Evolutionary conservation across 2,329 filamentous ascomycete species (phyloP).

Genomic region (Cladophialophora yegresii): DNA sequence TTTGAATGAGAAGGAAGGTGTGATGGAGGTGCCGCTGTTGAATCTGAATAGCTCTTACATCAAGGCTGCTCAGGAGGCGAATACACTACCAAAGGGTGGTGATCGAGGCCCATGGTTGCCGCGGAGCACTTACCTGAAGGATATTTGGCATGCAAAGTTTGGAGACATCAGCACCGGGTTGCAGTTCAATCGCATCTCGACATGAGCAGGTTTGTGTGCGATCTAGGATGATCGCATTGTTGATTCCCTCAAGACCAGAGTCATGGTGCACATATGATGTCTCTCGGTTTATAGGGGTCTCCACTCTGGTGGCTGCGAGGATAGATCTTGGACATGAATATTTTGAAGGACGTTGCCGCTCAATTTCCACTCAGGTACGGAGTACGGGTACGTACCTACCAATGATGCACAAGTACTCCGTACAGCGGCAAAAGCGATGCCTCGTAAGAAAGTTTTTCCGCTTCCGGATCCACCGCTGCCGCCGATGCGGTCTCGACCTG

Average conservation of each 20-base stretch:
- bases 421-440: too few relatives aligned
- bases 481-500: background rate
- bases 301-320: background rate
- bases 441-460: slow-evolving; percentile 3
- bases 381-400: too few relatives aligned
- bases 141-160: slow-evolving; percentile 45
- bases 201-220: background rate
- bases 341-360: background rate
- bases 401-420: too few relatives aligned
- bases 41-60: slow-evolving; percentile 49
- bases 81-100: slow-evolving; percentile 43
- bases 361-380: too few relatives aligned
- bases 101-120: slow-evolving; percentile 47
- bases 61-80: slow-evolving; percentile 38
- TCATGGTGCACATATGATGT: background rate
- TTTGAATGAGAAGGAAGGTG: slow-evolving; percentile 18
- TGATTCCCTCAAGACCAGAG: background rate
- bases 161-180: slow-evolving; percentile 37
- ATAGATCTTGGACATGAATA: background rate
- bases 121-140: slow-evolving; percentile 44
- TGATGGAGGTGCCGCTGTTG: slow-evolving; percentile 38
- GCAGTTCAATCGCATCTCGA: slow-evolving; percentile 31
- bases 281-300: background rate
- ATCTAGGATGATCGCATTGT: background rate
- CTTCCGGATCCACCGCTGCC: background rate